Percentiles rank a stretch among this genome's conserved stretches.
phyloP scores from a whole-genome alignment of 345 rosid species.

The Corymbia maculata region DNA sequence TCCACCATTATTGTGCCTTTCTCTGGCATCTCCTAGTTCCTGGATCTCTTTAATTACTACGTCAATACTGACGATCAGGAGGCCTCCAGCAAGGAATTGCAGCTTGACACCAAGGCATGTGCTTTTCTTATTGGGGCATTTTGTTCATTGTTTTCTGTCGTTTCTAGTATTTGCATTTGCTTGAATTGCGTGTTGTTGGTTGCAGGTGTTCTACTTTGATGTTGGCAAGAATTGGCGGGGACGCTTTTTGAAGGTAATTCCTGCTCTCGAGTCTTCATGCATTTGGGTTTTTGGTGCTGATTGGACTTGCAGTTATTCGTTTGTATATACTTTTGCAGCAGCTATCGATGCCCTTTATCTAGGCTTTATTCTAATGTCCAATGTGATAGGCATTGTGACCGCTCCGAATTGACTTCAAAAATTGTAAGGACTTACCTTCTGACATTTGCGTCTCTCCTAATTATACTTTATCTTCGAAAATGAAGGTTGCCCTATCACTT shows the following conservation, averaged over 20 bases:
- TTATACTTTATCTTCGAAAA: too few relatives aligned
- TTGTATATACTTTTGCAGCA: too few relatives aligned
- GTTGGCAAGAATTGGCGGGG: slow-evolving; percentile 96
- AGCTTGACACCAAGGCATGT: slow-evolving; percentile 86
- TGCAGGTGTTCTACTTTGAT: slow-evolving; percentile 89
- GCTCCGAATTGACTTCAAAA: too few relatives aligned
- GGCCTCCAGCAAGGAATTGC: slow-evolving; percentile 89
- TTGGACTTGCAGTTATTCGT: neutral
- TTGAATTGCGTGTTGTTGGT: neutral
- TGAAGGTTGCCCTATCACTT: too few relatives aligned
- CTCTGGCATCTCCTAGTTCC: slow-evolving; percentile 96
- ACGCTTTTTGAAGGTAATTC: slow-evolving; percentile 77
- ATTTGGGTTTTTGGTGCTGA: neutral
- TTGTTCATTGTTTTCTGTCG: neutral
- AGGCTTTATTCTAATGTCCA: too few relatives aligned
- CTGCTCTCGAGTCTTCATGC: neutral
- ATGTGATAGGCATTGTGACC: too few relatives aligned
- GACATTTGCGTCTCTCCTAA: too few relatives aligned
- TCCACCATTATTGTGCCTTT: slow-evolving; percentile 97
- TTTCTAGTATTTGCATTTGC: neutral
- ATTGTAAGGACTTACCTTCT: too few relatives aligned
- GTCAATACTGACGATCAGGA: slow-evolving; percentile 85
- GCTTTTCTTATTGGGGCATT: neutral
- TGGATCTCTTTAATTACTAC: slow-evolving; percentile 95
- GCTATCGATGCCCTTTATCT: too few relatives aligned